Percentiles rank a stretch among this genome's conserved stretches.
These are phyloP conservation scores for Sporisorium graminicola DNA, from an alignment of 1,284 basidiomycete genomes.

Conservation along the genomic window DNA sequence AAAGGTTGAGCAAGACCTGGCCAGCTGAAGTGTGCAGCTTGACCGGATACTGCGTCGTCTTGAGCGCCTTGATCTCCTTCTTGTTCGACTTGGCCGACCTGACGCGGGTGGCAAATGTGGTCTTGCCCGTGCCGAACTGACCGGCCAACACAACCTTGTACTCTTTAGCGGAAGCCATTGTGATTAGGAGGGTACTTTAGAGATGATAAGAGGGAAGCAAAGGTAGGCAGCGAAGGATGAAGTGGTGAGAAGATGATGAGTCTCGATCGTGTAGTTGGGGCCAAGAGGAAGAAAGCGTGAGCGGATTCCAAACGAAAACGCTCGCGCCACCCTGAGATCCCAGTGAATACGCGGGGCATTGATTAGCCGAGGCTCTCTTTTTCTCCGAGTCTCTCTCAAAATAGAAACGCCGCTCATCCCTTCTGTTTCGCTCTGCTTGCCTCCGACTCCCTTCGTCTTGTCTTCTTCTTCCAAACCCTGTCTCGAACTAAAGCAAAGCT, in stretches of 20 bases:
- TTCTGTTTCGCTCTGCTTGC: too few species aligned
- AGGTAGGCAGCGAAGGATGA: background rate
- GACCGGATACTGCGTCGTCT: slow-evolving; percentile 46
- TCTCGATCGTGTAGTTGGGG: background rate
- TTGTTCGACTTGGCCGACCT: slow-evolving; percentile 37
- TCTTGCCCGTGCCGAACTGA: slow-evolving; percentile 50
- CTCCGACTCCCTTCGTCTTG: too few species aligned
- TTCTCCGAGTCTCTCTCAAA: slow-evolving; percentile 1
- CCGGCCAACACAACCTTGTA: slow-evolving; percentile 54
- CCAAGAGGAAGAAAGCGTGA: background rate
- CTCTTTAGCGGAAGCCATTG: slow-evolving; percentile 35
- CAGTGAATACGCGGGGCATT: background rate
- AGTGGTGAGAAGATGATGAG: background rate
- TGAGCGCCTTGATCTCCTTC: slow-evolving; percentile 54
- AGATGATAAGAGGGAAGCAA: background rate
- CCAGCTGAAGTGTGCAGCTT: slow-evolving; percentile 47
- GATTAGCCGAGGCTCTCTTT: slow-evolving; percentile 4
- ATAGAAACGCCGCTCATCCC: background rate
- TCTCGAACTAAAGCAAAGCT: background rate
- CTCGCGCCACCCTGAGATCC: background rate
- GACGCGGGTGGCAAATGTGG: slow-evolving; percentile 49
- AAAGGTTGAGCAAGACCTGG: slow-evolving; percentile 43
- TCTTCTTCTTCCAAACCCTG: background rate
- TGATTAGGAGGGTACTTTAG: slow-evolving; percentile 2
- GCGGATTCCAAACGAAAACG: background rate